Percentiles rank a stretch among this genome's conserved stretches.
These are phyloP conservation scores for Lactifluus volemus DNA, from an alignment of 768 basidiomycete genomes.

Conservation along the genomic window DNA sequence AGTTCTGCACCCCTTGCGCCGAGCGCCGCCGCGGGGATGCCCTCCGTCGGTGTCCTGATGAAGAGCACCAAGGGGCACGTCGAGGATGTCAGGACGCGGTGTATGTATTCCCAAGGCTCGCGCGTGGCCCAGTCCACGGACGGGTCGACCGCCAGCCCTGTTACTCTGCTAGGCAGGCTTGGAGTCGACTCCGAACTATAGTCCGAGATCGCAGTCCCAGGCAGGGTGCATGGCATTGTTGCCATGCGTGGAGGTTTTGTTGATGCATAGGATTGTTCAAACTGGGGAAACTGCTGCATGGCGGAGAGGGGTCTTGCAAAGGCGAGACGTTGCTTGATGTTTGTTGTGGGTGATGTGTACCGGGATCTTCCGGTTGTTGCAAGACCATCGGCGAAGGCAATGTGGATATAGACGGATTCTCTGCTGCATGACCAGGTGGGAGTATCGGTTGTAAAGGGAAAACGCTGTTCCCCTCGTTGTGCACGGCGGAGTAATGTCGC, in stretches of 20 bases:
- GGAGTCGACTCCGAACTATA: neutral
- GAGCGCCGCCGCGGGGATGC: neutral
- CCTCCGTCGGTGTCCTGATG: conserved; percentile 4
- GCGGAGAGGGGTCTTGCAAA: neutral
- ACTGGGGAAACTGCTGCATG: neutral
- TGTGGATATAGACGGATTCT: neutral
- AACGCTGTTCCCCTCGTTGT: neutral
- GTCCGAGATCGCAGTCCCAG: neutral
- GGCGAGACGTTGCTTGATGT: too few species aligned
- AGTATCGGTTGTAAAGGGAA: neutral
- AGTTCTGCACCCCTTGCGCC: neutral
- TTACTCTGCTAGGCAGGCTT: neutral
- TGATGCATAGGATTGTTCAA: neutral
- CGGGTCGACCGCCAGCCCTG: neutral
- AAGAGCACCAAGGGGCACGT: conserved; percentile 8
- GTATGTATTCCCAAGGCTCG: conserved; percentile 15
- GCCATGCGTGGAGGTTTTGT: neutral
- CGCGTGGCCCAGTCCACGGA: conserved; percentile 16
- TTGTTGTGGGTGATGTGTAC: neutral
- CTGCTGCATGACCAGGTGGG: neutral
- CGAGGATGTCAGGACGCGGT: conserved; percentile 11
- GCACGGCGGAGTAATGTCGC: conserved; percentile 1
- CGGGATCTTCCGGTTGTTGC: neutral
- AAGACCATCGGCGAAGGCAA: neutral
- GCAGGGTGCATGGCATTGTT: conserved; percentile 8